Evolutionary conservation across 306 rosid species (phyloP), one percentile per base, ranked within the genome.

Genomic region (Vicia villosa): DNA sequence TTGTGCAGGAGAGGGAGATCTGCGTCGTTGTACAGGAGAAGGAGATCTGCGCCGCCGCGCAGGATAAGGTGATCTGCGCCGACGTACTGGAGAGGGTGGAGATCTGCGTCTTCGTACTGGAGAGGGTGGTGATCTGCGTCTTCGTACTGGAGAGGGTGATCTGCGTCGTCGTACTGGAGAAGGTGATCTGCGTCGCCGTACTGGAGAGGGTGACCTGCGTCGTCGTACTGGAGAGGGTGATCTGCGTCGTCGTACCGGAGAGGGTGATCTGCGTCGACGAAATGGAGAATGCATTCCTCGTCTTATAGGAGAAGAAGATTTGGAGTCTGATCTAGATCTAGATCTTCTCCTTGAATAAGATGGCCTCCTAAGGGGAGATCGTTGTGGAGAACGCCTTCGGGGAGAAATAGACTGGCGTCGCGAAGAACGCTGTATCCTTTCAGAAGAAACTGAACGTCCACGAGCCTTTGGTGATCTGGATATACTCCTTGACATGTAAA

Each of bases 381-480:
- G 73, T 47, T 75, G 46, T 0, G 86, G 89, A 22, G 89, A 86
- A 78, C 42, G 84, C 79, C 88, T 82, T 3, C 74, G 63, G 57
- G 76, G 83, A 46, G 88, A 79, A 77, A 84, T 59, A 60, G 88
- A 75, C 13, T 67, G 77, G 55, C 75, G 83, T 43, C 70, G 80
- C 22, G 95, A 85, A 69, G 91, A 82, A 59, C 5, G 77, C 5
- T 3, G 69, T 61, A 52, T 75, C 75, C 88, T 86, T 43, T 81
- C 90, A 4, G 79, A 77, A 64, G 96, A 88, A 75, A 40, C 4
- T 3, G 92, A 85, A 30, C 75, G 83, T 9, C 86, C 85, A 6
- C 71, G 72, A 26, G 76, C 85, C 68, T 62, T 74, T 9, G 89
- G 90, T 43, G 96, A 88, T 69, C 83, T 70, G 16, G 96, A 91